Base-by-base conservation (phyloP, 1,284 basidiomycete genomes). In the Bondarzewia mesenterica region DNA sequence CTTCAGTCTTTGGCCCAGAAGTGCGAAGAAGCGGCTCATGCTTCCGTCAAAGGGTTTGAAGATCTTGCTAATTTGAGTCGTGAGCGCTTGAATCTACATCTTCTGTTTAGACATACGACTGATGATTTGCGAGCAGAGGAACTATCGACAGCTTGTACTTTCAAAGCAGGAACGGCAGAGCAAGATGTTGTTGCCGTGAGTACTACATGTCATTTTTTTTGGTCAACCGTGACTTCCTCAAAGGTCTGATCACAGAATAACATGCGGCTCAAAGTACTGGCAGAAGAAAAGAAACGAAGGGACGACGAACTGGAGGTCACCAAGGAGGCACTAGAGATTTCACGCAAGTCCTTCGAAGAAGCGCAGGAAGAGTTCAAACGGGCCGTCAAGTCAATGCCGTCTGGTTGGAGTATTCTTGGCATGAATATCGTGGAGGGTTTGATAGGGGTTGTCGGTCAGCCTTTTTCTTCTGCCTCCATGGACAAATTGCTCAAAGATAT, bases 401-500 rank as follows among this genome's bases (percentile, higher is more conserved):
- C 37, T 21, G 23, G 37, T 20, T 42, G 46, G 46, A 32, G 23
- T n/a, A 27, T 47, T 21, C 14, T 47, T 6, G 46, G 46, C 6
- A 47, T 47, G 46, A 42, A 35, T 32, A 18, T 35, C 12, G 37
- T 47, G 14, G 46, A 47, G 25, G 39, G 46, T n/a, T 23, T 47
- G 10, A 37, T 47, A 12, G 46, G 22, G 7, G 37, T 42, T 5
- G 46, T 47, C 6, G 14, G 38, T 40, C 10, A 18, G 38, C 4
- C 38, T 3, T 5, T 18, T 3, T 16, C 6, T 22, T 2, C 21
- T 3, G 38, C 5, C 38, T 22, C 3, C 10, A 18, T 4, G 38
- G 16, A 10, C 38, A 5, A 10, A 40, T 10, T 15, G 16, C 10
- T 16, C 3, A 16, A 15, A 12, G 5, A 4, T 10, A n/a, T 7